Evolutionary conservation across 305 asterid genomes (phyloP), one percentile per base, ranked within the genome.

Genomic region (Fraxinus floribunda): DNA sequence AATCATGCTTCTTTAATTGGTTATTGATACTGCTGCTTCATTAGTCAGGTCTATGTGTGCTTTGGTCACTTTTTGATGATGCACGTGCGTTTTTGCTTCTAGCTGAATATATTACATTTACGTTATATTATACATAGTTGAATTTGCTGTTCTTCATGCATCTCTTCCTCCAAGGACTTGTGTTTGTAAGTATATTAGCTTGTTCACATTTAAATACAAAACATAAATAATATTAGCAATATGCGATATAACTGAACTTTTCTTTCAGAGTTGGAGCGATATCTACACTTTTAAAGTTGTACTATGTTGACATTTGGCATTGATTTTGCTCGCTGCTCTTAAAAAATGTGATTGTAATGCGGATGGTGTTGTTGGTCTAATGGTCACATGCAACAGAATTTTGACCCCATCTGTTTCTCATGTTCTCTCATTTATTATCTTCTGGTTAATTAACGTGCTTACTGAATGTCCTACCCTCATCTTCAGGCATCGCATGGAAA

Each of bases 401-500:
- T 34, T 71, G 76, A 15, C 76, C 3, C 66, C 11, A 57, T 18
- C 26, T 57, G 66, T 57, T 57, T 55, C 66, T 55, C 66, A 55
- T n/a, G 18, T 68, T 68, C 36, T 29, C 20, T 15, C 70, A 26
- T 80, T 78, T 76, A 13, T 70, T 35, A 20, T 7, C 73, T 22
- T 80, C 80, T 72, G 46, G 44, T 13, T 5, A 57, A 34, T 85
- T 80, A 52, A 41, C 77, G 71, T 35, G 22, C 70, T 82, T 26
- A 38, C 84, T 78, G 34, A 49, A 79, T 66, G 83, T 86, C 71
- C 36, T 85, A 44, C 81, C 83, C 84, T 76, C 74, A 7, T 39
- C 82, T 73, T 81, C 89, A 92, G 90, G 81, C 86, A 38, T 87
- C 93, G 22, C 90, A 79, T 81, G 93, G 87, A 86, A 90, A 86